Base-by-base conservation (phyloP, 1,284 basidiomycete species). In the Inonotus obliquus region DNA sequence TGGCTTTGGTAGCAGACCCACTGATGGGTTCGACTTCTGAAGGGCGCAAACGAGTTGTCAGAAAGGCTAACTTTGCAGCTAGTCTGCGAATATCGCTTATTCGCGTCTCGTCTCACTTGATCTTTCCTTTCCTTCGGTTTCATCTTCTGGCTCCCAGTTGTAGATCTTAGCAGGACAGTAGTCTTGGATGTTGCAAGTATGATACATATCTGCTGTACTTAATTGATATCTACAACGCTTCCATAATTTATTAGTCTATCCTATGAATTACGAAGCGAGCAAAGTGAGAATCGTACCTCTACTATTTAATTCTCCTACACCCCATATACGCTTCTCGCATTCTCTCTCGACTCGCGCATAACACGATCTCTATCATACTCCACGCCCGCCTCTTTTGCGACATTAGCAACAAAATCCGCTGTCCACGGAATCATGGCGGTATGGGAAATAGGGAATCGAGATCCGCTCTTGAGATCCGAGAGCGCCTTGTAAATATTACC, bases 381-480 rank as follows among this genome's bases (percentile, higher is more conserved):
- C 2, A 17, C 58, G n/a, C 47, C 57, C 14, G 66, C 75, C 23
- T 78, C 79, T 21, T 75, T 77, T 1, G 80, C 76, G 1, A 83
- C 69, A 35, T 37, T 39, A 1, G 87, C 84, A 0, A 89, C 82
- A 67, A 86, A 91, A 66, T 86, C 82, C 0, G 91, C 89, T 0
- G 87, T 88, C 89, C 89, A 92, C 0, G 91, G 91, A 4, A 92
- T 81, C 87, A 92, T 92, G 0, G 82, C 89, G 0, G 83, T 84
- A 69, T 92, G 90, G 57, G 81, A 89, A 6, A 92, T 70, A 0
- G 91, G 87, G 0, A 92, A 73, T 63, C 83, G 81, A 67, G 29
- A 10, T 19, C 62, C 58, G 21, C 83, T 83, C 66, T 81, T 85
- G 53, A 87, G 69, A 0, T 72, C 74, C 1, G 79, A 76, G 0